These are phyloP conservation scores for Podosphaera xanthii DNA, from an alignment of 2,329 filamentous ascomycete genomes.

Conservation along the genomic window DNA sequence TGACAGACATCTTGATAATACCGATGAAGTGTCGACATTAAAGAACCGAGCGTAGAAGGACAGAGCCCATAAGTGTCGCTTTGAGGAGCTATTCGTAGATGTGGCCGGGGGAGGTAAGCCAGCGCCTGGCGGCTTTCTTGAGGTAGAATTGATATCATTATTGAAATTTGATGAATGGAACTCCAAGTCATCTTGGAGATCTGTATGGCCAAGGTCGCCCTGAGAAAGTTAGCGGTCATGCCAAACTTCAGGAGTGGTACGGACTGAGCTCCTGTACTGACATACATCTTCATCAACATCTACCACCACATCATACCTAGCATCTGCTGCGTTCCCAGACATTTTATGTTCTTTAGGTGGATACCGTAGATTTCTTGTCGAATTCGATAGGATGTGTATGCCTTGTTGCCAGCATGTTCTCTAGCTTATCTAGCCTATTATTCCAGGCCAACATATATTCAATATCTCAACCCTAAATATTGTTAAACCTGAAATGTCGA, in stretches of 20 bases:
- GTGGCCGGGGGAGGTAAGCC: constrained; percentile 34
- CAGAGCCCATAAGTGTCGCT: constrained; percentile 80
- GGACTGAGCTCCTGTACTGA: not conserved
- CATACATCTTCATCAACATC: constrained; percentile 86
- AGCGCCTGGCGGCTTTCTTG: constrained; percentile 19
- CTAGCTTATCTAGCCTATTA: too few species aligned
- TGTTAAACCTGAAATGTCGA: too few species aligned
- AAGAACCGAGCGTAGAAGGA: constrained; percentile 96
- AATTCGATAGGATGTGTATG: too few species aligned
- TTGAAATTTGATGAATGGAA: constrained; percentile 87
- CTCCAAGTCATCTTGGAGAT: constrained; percentile 95
- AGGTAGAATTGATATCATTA: constrained; percentile 21
- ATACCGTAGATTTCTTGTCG: not conserved
- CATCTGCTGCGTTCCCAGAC: constrained; percentile 24
- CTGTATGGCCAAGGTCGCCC: constrained; percentile 94
- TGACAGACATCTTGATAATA: constrained; percentile 66
- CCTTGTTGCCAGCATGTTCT: too few species aligned
- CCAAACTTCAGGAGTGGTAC: not conserved
- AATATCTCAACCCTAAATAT: too few species aligned
- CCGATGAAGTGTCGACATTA: constrained; percentile 84
- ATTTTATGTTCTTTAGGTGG: constrained; percentile 6
- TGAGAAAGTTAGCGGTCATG: constrained; percentile 18
- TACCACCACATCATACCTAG: constrained; percentile 93
- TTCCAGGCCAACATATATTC: too few species aligned
- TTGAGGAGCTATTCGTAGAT: constrained; percentile 30